Evolutionary conservation across 2,329 filamentous ascomycete species (phyloP), one percentile per base, ranked within the genome.

Genomic region (Raffaelea arxii): DNA sequence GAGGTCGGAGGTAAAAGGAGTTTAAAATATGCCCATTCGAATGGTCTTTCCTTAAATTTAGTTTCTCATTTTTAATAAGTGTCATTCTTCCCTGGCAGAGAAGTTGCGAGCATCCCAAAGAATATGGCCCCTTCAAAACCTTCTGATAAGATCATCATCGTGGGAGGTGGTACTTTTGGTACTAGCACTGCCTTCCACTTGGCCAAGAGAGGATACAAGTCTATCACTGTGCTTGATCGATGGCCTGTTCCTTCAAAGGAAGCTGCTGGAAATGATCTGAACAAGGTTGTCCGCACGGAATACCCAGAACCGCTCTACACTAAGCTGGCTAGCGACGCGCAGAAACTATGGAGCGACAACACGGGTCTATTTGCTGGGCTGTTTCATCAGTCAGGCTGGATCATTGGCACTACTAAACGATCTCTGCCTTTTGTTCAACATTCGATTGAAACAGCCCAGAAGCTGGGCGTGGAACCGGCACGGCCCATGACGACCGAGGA

Each of bases 221-320:
- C 71, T 46, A 65, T 75, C 43, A 70, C 69, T 4, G 66, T 76
- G 12, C 64, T 72, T 16, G 72, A 77, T 74, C 75, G 46, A 5
- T 48, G 36, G 36, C 25, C 36, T 1, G 70, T 72, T 1, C 60
- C 71, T 62, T 4, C 69, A 1, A 69, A 18, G 9, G 46, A 48
- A 16, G 36, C 77, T 0, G 78, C 76, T 0, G 76, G 69, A 18
- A 76, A 77, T 49, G 75, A 81, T 51, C 56, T 80, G 25, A 80
- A 80, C 56, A 80, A 80, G 57, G 80, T 80, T 47, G 65, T 80
- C 30, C 67, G 76, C 3, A 74, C 71, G 3, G 75, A 79, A 51
- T 79, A 80, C 49, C 74, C 77, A 50, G 73, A 78, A 49, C 62
- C 65, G 0, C 76, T 75, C 46, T 78, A 80, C 48, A 72, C 73